These are phyloP conservation scores for Alnus rubra DNA, from an alignment of 306 rosid species.

Conservation along the genomic window DNA sequence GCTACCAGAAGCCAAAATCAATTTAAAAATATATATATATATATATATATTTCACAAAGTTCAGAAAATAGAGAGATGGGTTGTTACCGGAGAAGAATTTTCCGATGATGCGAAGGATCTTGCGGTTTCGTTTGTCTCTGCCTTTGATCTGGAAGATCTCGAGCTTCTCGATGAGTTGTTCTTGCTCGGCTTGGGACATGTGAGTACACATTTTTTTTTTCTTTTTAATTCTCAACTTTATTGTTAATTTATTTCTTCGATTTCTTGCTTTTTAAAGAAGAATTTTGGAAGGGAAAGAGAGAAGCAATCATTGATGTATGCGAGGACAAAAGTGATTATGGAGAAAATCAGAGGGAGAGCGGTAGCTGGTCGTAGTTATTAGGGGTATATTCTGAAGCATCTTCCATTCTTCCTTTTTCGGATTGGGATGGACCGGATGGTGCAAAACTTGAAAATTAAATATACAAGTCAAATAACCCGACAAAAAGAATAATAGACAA, in stretches of 20 bases:
- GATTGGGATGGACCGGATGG: no score
- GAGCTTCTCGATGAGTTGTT: conserved; percentile 56
- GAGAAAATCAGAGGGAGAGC: not conserved
- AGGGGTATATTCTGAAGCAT: conserved; percentile 53
- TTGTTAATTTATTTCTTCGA: not conserved
- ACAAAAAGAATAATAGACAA: no score
- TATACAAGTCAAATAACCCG: no score
- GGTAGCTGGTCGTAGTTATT: not conserved
- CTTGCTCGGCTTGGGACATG: conserved; percentile 53
- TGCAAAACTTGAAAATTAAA: no score
- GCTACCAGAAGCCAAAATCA: conserved; percentile 34
- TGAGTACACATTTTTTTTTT: conserved; percentile 33
- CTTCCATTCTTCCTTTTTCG: conserved; percentile 28
- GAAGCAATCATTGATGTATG: not conserved
- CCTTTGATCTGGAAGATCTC: conserved; percentile 82
- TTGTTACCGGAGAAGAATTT: conserved; percentile 79
- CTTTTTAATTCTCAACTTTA: not conserved
- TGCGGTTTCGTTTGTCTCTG: conserved; percentile 70
- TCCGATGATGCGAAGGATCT: conserved; percentile 73
- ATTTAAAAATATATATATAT: not conserved
- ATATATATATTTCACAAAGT: not conserved
- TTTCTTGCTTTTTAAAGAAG: not conserved
- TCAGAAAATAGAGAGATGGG: not conserved
- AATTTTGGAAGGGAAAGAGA: not conserved
- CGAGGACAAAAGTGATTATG: not conserved